Conservation (phyloP, 805 yeast genomes). For the Candida germanica region DNA sequence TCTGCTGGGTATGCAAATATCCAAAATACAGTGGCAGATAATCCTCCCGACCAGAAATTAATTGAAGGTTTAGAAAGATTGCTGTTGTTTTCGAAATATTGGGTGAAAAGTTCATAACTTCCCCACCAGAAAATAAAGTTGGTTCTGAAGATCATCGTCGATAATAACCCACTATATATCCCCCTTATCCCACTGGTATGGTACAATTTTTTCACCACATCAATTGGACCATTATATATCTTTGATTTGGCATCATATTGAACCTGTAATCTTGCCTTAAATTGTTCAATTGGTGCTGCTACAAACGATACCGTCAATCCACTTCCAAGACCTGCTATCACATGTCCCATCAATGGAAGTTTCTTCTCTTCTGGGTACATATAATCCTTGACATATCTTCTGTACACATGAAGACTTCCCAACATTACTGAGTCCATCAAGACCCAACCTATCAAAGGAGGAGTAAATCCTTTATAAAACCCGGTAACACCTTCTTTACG, state of each 20-base stretch:
- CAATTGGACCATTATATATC: constrained; percentile 74
- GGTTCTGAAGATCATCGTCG: constrained; percentile 85
- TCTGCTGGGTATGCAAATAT: constrained; percentile 85
- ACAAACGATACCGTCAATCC: constrained; percentile 92
- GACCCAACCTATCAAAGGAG: constrained; percentile 93
- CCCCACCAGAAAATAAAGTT: constrained; percentile 95
- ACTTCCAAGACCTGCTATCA: constrained; percentile 74
- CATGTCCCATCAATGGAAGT: constrained; percentile 72
- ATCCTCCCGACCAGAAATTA: constrained; percentile 91
- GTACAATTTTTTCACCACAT: constrained; percentile 61
- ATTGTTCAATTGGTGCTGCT: constrained; percentile 92
- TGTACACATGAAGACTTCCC: constrained; percentile 78
- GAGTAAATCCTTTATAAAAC: constrained; percentile 86
- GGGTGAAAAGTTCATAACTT: constrained; percentile 75
- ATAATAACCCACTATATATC: constrained; percentile 73
- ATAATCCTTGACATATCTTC: constrained; percentile 61
- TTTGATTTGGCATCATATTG: constrained; percentile 77
- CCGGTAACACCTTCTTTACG: constrained; percentile 75
- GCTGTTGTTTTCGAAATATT: constrained; percentile 64
- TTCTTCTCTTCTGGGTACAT: constrained; percentile 58
- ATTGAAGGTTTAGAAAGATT: constrained; percentile 62
- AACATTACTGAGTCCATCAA: constrained; percentile 89
- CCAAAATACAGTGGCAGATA: constrained; percentile 87
- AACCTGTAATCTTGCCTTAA: constrained; percentile 85
- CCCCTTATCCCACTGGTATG: constrained; percentile 66